These are phyloP conservation scores for Paramyrothecium roridum DNA, from an alignment of 2,329 filamentous ascomycete species.

Conservation along the genomic window DNA sequence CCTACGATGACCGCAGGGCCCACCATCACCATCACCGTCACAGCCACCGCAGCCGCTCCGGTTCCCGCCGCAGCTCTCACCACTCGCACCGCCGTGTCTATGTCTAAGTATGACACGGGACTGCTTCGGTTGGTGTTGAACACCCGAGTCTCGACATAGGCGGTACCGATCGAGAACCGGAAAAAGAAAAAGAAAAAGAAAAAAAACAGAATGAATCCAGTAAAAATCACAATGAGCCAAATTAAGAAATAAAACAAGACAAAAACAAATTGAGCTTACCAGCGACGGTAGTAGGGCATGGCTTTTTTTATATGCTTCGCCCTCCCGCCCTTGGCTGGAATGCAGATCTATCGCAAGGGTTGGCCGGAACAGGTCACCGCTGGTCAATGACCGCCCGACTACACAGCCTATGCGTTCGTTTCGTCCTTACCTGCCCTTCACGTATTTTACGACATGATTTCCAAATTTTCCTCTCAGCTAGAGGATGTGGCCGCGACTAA, in stretches of 20 bases:
- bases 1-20: conserved; percentile 33
- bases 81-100: conserved; percentile 52
- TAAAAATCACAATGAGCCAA: background rate
- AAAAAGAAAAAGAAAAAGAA: background rate
- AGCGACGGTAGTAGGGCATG: too few species aligned
- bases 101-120: conserved; percentile 31
- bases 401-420: background rate
- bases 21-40: conserved; percentile 35
- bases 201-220: background rate
- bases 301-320: too few species aligned
- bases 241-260: background rate
- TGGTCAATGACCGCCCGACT: background rate
- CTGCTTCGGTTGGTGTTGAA: too few species aligned
- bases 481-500: too few species aligned
- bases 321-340: background rate
- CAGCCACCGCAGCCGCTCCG: conserved; percentile 34
- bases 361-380: background rate
- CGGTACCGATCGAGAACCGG: background rate
- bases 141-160: background rate
- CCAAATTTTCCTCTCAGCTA: too few species aligned
- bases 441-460: too few species aligned
- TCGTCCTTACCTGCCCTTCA: background rate
- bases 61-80: conserved; percentile 36
- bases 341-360: background rate
- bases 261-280: too few species aligned